These are phyloP conservation scores for Silene coronaria DNA, from an alignment of 179 eudicot genomes.

Conservation along the genomic window DNA sequence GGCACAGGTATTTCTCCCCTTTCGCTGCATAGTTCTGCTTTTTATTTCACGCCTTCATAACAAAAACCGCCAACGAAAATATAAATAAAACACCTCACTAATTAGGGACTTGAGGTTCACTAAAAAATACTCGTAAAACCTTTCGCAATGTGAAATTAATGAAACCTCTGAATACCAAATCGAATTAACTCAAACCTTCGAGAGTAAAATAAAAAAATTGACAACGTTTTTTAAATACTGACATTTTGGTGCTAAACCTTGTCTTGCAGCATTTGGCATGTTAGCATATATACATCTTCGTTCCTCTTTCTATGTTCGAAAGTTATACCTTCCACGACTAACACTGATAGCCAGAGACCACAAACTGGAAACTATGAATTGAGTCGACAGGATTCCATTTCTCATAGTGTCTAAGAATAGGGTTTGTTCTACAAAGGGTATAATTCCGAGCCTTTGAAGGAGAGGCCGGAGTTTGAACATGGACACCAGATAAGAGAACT, in stretches of 20 bases:
- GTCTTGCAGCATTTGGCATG: constrained; percentile 76
- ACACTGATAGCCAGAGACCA: constrained; percentile 30
- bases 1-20: constrained; percentile 65
- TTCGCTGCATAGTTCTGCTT: neutral
- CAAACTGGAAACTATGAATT: constrained; percentile 48
- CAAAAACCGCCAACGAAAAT: neutral
- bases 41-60: neutral
- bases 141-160: no score
- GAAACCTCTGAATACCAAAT: no score
- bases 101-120: no score
- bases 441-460: neutral
- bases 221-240: neutral
- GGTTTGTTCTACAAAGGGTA: neutral
- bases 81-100: no score
- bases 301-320: constrained; percentile 87
- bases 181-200: no score
- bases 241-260: constrained; percentile 8
- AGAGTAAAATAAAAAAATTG: no score
- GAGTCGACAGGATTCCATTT: constrained; percentile 61
- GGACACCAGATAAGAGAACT: neutral
- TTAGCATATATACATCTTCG: constrained; percentile 70
- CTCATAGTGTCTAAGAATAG: constrained; percentile 28
- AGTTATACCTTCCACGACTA: constrained; percentile 23
- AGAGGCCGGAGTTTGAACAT: neutral
- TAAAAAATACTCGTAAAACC: no score